Percentiles rank a stretch among this genome's conserved stretches.
Evolutionary conservation across 805 yeast species (phyloP).

Genomic region (Saccharomycopsis sp.): DNA sequence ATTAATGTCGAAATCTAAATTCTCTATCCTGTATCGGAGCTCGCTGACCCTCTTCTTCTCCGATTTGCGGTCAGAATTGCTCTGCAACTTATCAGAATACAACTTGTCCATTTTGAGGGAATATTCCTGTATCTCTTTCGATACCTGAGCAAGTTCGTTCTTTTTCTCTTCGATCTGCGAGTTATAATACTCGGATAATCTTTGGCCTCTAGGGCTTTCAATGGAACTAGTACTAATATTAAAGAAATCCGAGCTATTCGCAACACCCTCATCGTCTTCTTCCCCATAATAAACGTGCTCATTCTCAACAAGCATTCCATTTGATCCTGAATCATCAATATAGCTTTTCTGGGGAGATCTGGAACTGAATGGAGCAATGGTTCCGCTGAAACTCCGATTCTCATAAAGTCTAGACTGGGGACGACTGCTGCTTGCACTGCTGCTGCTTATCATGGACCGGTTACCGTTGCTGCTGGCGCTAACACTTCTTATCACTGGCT

Average conservation of each 20-base stretch:
- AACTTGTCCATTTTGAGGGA: slow-evolving; percentile 6
- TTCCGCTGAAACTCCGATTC: neutral
- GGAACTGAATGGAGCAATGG: neutral
- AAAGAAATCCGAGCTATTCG: neutral
- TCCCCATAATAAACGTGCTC: slow-evolving; percentile 11
- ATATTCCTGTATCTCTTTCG: slow-evolving; percentile 2
- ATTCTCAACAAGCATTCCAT: slow-evolving; percentile 2
- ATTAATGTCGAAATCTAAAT: slow-evolving; percentile 1
- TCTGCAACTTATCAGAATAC: slow-evolving; percentile 5
- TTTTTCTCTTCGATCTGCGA: slow-evolving; percentile 5
- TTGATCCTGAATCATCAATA: neutral
- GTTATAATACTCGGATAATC: slow-evolving; percentile 4
- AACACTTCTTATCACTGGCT: neutral
- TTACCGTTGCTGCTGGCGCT: neutral
- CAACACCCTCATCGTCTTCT: neutral
- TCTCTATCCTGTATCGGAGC: neutral
- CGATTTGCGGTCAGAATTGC: slow-evolving; percentile 1
- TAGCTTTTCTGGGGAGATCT: neutral
- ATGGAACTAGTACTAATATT: neutral
- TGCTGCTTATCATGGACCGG: neutral
- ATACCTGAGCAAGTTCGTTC: neutral
- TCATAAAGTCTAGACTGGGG: neutral
- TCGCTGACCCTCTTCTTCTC: neutral
- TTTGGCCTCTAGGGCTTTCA: slow-evolving; percentile 1
- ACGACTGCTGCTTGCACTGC: neutral